phyloP scores from a whole-genome alignment of 2,329 filamentous ascomycete species.

The Monosporascus sp. region DNA sequence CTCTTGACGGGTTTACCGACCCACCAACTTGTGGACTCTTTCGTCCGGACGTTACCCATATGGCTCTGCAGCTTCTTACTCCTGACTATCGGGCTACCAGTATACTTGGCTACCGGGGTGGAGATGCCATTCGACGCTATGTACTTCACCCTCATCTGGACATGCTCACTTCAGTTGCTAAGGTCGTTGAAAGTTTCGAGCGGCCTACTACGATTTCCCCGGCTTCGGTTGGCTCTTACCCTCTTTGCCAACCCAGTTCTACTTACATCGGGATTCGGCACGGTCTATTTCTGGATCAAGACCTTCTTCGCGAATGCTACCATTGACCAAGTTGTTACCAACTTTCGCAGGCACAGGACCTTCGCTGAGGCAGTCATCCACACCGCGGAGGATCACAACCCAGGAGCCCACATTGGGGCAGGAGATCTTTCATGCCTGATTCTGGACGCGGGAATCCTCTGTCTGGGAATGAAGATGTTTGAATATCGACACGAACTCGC shows the following conservation, averaged over 20 bases:
- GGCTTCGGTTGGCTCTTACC: slow-evolving; percentile 11
- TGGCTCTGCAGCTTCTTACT: slow-evolving; percentile 23
- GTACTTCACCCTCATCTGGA: slow-evolving; percentile 23
- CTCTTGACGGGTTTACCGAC: background rate
- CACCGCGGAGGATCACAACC: slow-evolving; percentile 6
- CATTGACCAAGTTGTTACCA: slow-evolving; percentile 14
- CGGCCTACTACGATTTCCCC: slow-evolving; percentile 10
- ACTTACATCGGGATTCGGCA: slow-evolving; percentile 20
- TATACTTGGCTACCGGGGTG: slow-evolving; percentile 18
- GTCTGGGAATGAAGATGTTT: slow-evolving; percentile 29
- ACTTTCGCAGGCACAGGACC: slow-evolving; percentile 20
- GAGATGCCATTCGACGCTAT: slow-evolving; percentile 23
- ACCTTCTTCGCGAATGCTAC: slow-evolving; percentile 11
- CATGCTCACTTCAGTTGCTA: slow-evolving; percentile 20
- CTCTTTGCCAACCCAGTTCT: slow-evolving; percentile 25
- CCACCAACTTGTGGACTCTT: slow-evolving; percentile 11
- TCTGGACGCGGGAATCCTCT: slow-evolving; percentile 27
- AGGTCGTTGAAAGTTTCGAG: slow-evolving; percentile 16
- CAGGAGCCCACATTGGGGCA: slow-evolving; percentile 19
- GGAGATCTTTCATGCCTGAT: slow-evolving; percentile 24
- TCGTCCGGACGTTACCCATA: slow-evolving; percentile 19
- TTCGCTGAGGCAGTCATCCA: slow-evolving; percentile 18
- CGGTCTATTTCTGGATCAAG: slow-evolving; percentile 26
- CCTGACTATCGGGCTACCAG: slow-evolving; percentile 19
- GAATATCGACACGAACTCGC: slow-evolving; percentile 27